Evolutionary conservation across 2,329 filamentous ascomycete genomes (phyloP).

Genomic region (Fusarium nygamai): DNA sequence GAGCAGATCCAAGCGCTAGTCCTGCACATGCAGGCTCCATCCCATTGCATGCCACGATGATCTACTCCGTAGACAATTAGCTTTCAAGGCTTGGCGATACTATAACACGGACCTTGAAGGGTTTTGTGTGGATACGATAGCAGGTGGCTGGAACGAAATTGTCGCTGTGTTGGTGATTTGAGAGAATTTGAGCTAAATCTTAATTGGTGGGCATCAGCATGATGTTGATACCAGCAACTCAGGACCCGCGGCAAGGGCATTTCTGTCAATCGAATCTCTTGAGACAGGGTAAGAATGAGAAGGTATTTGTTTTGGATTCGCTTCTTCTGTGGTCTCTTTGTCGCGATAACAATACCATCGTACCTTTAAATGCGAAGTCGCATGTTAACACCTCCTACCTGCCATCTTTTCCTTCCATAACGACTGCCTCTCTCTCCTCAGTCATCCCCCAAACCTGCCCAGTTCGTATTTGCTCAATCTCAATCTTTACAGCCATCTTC

Average conservation of each 20-base stretch:
- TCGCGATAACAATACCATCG: no score
- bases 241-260: no score
- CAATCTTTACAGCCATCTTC: neutral
- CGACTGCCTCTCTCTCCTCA: neutral
- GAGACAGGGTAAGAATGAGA: neutral
- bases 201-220: neutral
- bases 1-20: constrained; percentile 3
- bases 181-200: constrained; percentile 20
- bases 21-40: neutral
- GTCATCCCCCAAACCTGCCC: neutral
- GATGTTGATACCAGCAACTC: neutral
- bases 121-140: neutral
- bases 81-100: neutral
- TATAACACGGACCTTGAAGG: neutral
- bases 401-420: neutral
- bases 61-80: neutral
- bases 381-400: neutral
- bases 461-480: neutral
- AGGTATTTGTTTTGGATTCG: neutral
- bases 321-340: neutral
- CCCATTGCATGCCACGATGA: neutral
- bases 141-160: no score
- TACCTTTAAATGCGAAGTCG: neutral
- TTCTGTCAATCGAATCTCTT: neutral
- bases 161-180: neutral